These are phyloP conservation scores for Nigrospora sphaerica DNA, from an alignment of 2,329 filamentous ascomycete species.

Conservation along the genomic window DNA sequence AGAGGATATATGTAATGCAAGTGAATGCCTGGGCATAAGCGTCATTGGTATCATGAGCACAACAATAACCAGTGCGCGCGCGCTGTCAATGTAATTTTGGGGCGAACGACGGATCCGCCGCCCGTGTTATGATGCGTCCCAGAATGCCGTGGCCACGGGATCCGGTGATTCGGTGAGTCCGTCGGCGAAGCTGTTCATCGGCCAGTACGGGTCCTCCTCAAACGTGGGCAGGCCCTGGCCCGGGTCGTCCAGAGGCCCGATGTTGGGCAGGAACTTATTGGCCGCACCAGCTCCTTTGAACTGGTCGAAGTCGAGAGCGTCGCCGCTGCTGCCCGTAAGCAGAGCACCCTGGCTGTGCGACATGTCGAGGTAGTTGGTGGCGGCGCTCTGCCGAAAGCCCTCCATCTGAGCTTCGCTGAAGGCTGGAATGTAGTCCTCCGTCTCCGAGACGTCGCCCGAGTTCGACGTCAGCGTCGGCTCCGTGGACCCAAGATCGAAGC, in stretches of 20 bases:
- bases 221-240: constrained; percentile 38
- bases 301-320: constrained; percentile 46
- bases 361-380: constrained; percentile 39
- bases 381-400: constrained; percentile 39
- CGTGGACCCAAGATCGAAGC: constrained; percentile 38
- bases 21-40: not conserved
- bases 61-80: not conserved
- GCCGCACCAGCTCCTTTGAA: constrained; percentile 43
- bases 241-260: constrained; percentile 29
- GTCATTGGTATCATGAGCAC: constrained; percentile 2
- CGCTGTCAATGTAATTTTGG: not conserved
- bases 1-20: too few species aligned
- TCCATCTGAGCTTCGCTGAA: constrained; percentile 37
- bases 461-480: constrained; percentile 52
- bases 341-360: constrained; percentile 31
- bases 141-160: constrained; percentile 21
- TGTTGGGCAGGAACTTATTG: constrained; percentile 34
- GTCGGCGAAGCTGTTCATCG: constrained; percentile 28
- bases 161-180: constrained; percentile 25
- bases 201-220: constrained; percentile 35
- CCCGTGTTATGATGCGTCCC: constrained; percentile 12
- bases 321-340: constrained; percentile 37
- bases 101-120: not conserved
- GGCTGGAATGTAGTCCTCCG: constrained; percentile 47
- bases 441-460: constrained; percentile 61